Evolutionary conservation across 768 basidiomycete genomes (phyloP).

Genomic region (Auricularia sp.): DNA sequence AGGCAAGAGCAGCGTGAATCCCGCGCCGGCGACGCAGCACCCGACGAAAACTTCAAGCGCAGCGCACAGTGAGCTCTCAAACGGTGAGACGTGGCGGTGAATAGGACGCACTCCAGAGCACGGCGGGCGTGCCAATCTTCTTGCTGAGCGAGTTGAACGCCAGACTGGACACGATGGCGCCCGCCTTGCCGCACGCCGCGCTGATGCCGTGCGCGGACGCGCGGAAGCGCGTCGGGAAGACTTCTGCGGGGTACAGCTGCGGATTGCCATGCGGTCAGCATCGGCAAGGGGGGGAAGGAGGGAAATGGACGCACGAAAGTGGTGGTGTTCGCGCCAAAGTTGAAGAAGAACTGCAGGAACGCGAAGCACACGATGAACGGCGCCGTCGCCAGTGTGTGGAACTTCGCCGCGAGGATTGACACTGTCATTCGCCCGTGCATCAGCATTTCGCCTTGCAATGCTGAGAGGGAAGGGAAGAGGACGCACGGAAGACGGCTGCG

Average conservation of each 20-base stretch:
- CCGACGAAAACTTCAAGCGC: neutral
- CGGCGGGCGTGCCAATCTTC: slow-evolving; percentile 51
- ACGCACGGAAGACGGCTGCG: slow-evolving; percentile 55
- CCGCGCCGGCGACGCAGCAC: slow-evolving; percentile 2
- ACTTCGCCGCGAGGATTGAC: slow-evolving; percentile 58
- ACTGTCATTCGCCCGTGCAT: slow-evolving; percentile 26
- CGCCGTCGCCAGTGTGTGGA: slow-evolving; percentile 42
- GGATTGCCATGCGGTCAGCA: neutral
- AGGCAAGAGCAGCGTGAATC: slow-evolving; percentile 39
- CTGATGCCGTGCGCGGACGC: slow-evolving; percentile 67
- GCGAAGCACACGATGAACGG: slow-evolving; percentile 67
- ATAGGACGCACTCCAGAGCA: slow-evolving; percentile 58
- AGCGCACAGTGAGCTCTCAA: neutral
- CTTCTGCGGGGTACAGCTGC: slow-evolving; percentile 54
- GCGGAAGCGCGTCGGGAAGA: slow-evolving; percentile 69
- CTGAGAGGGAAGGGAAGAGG: neutral
- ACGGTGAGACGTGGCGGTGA: slow-evolving; percentile 6
- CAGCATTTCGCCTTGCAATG: neutral
- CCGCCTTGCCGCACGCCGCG: slow-evolving; percentile 64
- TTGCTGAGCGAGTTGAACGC: slow-evolving; percentile 57
- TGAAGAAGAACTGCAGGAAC: slow-evolving; percentile 72
- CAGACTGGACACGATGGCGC: slow-evolving; percentile 68
- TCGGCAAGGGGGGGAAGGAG: neutral
- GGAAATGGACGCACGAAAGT: neutral
- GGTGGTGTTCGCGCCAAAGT: slow-evolving; percentile 63